These are phyloP conservation scores for Physaria fendleri DNA, from an alignment of 345 rosid species.

Conservation along the genomic window DNA sequence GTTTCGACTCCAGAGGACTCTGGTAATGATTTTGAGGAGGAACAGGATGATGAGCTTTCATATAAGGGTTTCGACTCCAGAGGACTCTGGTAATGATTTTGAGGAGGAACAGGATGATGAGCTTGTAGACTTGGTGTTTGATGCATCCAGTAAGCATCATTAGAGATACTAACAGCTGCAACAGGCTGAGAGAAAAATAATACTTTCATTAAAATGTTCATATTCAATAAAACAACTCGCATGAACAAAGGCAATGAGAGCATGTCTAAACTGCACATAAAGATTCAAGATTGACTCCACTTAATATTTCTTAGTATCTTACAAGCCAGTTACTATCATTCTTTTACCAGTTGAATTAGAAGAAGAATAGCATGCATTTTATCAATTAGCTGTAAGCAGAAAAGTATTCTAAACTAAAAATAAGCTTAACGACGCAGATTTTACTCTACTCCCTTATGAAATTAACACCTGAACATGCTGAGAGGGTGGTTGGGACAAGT, in stretches of 20 bases:
- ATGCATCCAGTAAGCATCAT: slow-evolving; percentile 72
- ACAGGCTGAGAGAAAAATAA: slow-evolving; percentile 50
- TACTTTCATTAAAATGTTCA: background rate
- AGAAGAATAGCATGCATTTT: background rate
- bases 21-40: slow-evolving; percentile 52
- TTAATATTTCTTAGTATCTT: background rate
- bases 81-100: slow-evolving; percentile 54
- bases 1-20: slow-evolving; percentile 54
- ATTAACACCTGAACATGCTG: slow-evolving; percentile 55
- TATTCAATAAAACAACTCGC: background rate
- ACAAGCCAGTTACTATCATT: background rate
- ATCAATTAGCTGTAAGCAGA: background rate
- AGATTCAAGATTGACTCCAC: background rate
- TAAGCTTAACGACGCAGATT: background rate
- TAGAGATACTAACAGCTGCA: slow-evolving; percentile 46
- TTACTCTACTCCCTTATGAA: slow-evolving; percentile 12
- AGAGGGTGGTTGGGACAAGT: slow-evolving; percentile 48
- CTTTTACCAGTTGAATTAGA: background rate
- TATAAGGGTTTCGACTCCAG: slow-evolving; percentile 51
- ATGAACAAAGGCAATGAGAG: slow-evolving; percentile 3
- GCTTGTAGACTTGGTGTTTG: slow-evolving; percentile 50
- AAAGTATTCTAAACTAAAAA: background rate
- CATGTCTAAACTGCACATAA: slow-evolving; percentile 14
- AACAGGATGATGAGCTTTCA: slow-evolving; percentile 54
- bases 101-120: slow-evolving; percentile 53